Evolutionary conservation across 257 asterid genomes (phyloP), one percentile per base, ranked within the genome.

Genomic region (Leonotis leonurus): DNA sequence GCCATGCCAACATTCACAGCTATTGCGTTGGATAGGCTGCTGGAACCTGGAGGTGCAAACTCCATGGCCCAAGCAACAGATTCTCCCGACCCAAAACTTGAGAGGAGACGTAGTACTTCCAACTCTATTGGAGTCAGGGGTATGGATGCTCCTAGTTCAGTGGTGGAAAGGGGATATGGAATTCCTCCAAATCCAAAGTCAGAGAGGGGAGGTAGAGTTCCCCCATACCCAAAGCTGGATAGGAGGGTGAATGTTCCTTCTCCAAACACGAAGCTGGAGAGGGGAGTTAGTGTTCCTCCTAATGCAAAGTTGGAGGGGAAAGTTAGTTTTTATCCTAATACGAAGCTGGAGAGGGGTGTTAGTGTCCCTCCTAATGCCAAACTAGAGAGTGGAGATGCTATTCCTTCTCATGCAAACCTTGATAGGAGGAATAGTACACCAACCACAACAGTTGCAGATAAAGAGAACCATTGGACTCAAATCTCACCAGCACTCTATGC

Each of bases 401-500:
- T 71, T 57, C 83, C 81, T 36, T 33, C 64, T 30, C 45, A 49
- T 0, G 22, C 40, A 21, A 73, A 51, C 22, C 45, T 44, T 44
- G 65, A 44, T 43, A 56, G 41, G 41, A 52, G 50, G 17, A 82
- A 79, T 57, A 68, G 59, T 63, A 51, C 72, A 16, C 57, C 65
- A 32, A 44, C 83, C 7, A 21, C 50, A 59, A 44, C 62, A 20
- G 72, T 39, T 57, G 54, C 24, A 20, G 94, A 78, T 36, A 77
- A 56, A 24, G 75, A 84, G 60, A 73, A 81, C 65, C 85, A 77
- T 25, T 86, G 98, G 97, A 80, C 95, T 65, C 81, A 70, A 69
- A 84, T 86, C 65, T 85, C 98, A 16, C 98, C 98, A 0, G 95
- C 95, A 3, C 84, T 92, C 39, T 92, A 92, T 70, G 88, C 98